Evolutionary conservation across 805 yeast genomes (phyloP).

Genomic region (Blastobotrys chiropterorum): DNA sequence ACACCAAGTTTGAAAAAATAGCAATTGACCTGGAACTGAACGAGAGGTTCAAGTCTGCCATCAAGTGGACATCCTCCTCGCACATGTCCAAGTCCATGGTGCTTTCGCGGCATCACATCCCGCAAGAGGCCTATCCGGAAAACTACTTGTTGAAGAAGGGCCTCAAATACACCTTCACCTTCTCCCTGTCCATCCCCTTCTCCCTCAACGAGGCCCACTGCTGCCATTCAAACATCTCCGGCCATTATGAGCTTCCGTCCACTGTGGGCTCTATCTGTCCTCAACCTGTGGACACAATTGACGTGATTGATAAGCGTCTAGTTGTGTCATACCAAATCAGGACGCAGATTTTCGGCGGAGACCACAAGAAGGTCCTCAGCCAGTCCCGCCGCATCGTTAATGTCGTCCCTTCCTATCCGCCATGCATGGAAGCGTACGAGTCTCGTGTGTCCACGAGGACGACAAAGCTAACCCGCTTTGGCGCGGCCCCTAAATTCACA

Average conservation of each 20-base stretch:
- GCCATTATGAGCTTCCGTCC: neutral
- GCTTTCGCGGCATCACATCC: conserved; percentile 7
- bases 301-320: neutral
- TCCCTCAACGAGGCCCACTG: conserved; percentile 4
- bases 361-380: neutral
- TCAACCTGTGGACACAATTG: neutral
- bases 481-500: neutral
- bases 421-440: neutral
- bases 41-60: conserved; percentile 7
- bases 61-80: conserved; percentile 1
- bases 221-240: neutral
- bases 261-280: neutral
- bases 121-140: conserved; percentile 9
- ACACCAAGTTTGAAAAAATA: conserved; percentile 3
- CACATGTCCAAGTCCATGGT: conserved; percentile 4
- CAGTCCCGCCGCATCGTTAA: neutral
- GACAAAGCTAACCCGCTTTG: neutral
- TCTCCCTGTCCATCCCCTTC: conserved; percentile 13
- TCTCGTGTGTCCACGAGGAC: neutral
- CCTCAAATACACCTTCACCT: conserved; percentile 9
- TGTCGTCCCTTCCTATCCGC: neutral
- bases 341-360: neutral
- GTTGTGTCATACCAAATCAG: neutral
- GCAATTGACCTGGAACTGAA: conserved; percentile 8
- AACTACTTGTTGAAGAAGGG: conserved; percentile 11